Percentiles rank a stretch among this genome's conserved stretches.
Evolutionary conservation across 1,284 basidiomycete species (phyloP).

Genomic region (Malassezia obtusa): DNA sequence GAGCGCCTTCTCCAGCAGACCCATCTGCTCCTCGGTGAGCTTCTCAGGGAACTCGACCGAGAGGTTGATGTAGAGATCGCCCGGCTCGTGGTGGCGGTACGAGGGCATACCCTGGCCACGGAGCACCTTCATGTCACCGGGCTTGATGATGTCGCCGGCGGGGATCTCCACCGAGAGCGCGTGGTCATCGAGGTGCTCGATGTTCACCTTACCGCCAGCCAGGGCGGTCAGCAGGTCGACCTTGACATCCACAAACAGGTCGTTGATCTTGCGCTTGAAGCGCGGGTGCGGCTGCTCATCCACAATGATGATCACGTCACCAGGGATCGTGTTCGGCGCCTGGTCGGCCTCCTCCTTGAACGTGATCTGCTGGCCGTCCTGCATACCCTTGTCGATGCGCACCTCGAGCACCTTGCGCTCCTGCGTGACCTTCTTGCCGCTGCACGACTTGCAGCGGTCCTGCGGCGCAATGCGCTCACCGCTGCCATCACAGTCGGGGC

Average conservation of each 20-base stretch:
- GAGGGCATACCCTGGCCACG: conserved; percentile 96
- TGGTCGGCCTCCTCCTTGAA: conserved; percentile 96
- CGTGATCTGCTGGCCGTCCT: conserved; percentile 87
- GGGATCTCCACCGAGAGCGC: conserved; percentile 69
- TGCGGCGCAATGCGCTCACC: conserved; percentile 91
- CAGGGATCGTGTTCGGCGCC: conserved; percentile 75
- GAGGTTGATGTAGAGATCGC: conserved; percentile 83
- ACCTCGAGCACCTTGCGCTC: conserved; percentile 98
- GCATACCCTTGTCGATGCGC: conserved; percentile 99
- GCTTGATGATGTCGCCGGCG: conserved; percentile 83
- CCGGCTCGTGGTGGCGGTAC: conserved; percentile 88
- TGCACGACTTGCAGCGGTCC: conserved; percentile 85
- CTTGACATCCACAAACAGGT: conserved; percentile 76
- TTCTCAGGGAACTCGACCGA: conserved; percentile 79
- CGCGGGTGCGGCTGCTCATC: conserved; percentile 87
- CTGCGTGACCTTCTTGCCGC: conserved; percentile 85
- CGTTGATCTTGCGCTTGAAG: conserved; percentile 87
- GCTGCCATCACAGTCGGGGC: conserved; percentile 79
- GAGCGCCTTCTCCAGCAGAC: conserved; percentile 73
- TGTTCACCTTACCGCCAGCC: conserved; percentile 78
- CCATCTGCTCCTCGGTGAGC: conserved; percentile 62
- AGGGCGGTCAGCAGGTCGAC: conserved; percentile 89
- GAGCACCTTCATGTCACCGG: conserved; percentile 83
- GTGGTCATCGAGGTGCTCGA: conserved; percentile 89
- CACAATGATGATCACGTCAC: conserved; percentile 93